Evolutionary conservation across 2,329 filamentous ascomycete genomes (phyloP), one percentile per base, ranked within the genome.

Genomic region (Cadophora sp.): DNA sequence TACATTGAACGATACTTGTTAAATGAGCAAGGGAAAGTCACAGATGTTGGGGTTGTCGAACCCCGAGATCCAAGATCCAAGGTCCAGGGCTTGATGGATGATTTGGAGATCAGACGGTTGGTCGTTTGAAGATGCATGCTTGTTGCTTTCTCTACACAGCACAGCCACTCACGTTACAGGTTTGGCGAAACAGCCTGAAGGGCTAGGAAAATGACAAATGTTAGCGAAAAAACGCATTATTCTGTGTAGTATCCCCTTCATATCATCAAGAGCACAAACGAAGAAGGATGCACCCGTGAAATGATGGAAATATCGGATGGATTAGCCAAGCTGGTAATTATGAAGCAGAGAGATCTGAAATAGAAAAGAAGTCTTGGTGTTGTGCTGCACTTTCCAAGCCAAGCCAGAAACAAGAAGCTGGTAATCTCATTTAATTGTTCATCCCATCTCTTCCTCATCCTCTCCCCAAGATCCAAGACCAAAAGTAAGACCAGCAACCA

Each of bases 381-480:
- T 55, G 27, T 7, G 11, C 3, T 48, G 7, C n/a, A 48, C 5
- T 22, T 22, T 14, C 14, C 14, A 51, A 12, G 22, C n/a, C n/a
- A n/a, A n/a, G n/a, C 26, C 14, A 31, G 16, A 55, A 16, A 55
- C 26, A 55, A 55, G 51, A 31, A 26, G 24, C 29, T 29, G 50
- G 7, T 16, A 27, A 51, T 26, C 14, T 7, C 3, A 31, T n/a
- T 55, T n/a, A n/a, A 19, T 19, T 31, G 12, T 55, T 19, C 51
- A 55, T 55, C 51, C 27, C 51, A 55, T 55, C 51, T 55, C 51
- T 55, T n/a, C 43, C 51, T n/a, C n/a, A n/a, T n/a, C n/a, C n/a
- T n/a, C n/a, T n/a, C 7, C 50, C 51, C 51, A 29, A 55, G 51
- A 29, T 9, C n/a, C 26, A 43, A 19, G 40, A 19, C 16, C 40